Evolutionary conservation across 805 yeast genomes (phyloP), one percentile per base, ranked within the genome.

Genomic region (Zygoascus bituminiphila): DNA sequence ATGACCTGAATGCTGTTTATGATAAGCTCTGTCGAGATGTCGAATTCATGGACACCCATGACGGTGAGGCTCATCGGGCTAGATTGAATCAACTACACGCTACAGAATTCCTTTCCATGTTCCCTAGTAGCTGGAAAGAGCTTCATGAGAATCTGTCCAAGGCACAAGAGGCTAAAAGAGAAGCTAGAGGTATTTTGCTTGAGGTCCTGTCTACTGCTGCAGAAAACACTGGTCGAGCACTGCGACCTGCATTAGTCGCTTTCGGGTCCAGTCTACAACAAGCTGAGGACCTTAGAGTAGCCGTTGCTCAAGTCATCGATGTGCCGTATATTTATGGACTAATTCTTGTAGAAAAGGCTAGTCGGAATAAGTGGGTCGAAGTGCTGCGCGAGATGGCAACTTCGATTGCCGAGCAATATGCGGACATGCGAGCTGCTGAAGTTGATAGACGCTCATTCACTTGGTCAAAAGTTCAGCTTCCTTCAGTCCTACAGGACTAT

Each of bases 391-490:
- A 48, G 5, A 47, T 53, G 19, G 57, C 59, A 2, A 52, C 59
- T 26, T 55, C 49, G 7, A 52, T 59, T 21, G 64, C 79, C 23
- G 88, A 81, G 55, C 79, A 76, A 46, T 67, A 82, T 50, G 78
- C 82, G 22, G 62, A 72, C 47, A 62, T 80, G 45, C 74, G 75
- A 21, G 81, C 75, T 41, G 76, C 73, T 52, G 95, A 84, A 62
- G 64, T 65, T 44, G 65, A 66, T 47, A 71, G 71, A 48, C 73
- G 66, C 69, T 7, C 71, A 73, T 33, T 88, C 95, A 96, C 52
- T 73, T 4, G 69, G 72, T 46, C 81, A 24, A 19, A 84, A 57
- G 77, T 84, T 2, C 54, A 26, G 22, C 14, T 24, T 7, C 42
- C 48, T 12, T 39, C 33, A 10, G 21, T 25, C 23, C 25, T 26